phyloP scores from a whole-genome alignment of 768 basidiomycete species.

The Hortiboletus campestris region DNA sequence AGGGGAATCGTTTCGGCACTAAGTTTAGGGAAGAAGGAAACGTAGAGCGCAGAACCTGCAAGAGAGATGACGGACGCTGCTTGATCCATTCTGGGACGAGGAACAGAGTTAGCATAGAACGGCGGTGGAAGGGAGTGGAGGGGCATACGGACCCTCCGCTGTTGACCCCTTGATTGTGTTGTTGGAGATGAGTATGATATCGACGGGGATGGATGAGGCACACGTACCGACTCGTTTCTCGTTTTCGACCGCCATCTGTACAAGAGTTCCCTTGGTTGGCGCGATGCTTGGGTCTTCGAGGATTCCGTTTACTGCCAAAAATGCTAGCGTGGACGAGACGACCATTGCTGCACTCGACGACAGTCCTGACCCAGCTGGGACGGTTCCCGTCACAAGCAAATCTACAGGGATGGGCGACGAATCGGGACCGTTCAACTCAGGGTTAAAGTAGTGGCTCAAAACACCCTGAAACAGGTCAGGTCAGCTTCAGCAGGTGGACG shows the following conservation, averaged over 20 bases:
- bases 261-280: constrained; percentile 64
- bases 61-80: constrained; percentile 81
- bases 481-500: neutral
- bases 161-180: constrained; percentile 51
- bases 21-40: constrained; percentile 78
- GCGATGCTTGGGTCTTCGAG: constrained; percentile 24
- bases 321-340: constrained; percentile 79
- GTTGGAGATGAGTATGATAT: neutral
- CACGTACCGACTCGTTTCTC: constrained; percentile 73
- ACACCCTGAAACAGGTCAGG: constrained; percentile 49
- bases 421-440: constrained; percentile 4
- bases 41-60: constrained; percentile 69
- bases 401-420: constrained; percentile 59
- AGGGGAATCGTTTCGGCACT: constrained; percentile 65
- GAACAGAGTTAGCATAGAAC: constrained; percentile 6
- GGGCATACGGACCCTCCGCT: constrained; percentile 62
- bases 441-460: constrained; percentile 56
- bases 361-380: constrained; percentile 84
- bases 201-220: neutral
- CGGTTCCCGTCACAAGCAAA: constrained; percentile 73
- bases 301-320: constrained; percentile 76
- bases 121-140: neutral
- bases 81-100: constrained; percentile 73
- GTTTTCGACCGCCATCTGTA: constrained; percentile 78
- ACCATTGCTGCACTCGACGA: constrained; percentile 91